These are phyloP conservation scores for Wickerhamomyces alni DNA, from an alignment of 805 yeast species.

Conservation along the genomic window DNA sequence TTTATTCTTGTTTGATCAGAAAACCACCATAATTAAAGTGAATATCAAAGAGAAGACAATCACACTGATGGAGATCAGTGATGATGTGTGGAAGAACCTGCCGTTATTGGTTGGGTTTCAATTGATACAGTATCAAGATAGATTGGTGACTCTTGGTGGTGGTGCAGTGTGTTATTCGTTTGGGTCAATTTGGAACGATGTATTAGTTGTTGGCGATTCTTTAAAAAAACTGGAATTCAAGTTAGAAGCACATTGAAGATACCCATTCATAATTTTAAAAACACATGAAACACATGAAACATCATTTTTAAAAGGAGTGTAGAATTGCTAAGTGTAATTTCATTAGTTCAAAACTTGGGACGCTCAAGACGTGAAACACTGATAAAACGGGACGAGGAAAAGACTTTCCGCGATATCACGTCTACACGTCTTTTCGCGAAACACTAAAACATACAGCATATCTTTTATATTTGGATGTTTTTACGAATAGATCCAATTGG, in stretches of 20 bases:
- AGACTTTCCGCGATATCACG: no score
- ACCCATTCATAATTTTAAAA: neutral
- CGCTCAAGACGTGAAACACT: no score
- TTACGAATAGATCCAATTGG: no score
- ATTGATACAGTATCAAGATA: conserved; percentile 22
- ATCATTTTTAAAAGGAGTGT: no score
- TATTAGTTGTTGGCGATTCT: conserved; percentile 7
- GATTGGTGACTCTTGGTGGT: conserved; percentile 42
- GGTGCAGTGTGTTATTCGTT: conserved; percentile 83
- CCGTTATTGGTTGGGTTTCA: conserved; percentile 54
- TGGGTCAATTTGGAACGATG: conserved; percentile 50
- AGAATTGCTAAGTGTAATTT: no score
- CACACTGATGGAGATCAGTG: conserved; percentile 25
- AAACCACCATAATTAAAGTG: conserved; percentile 32
- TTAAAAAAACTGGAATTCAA: neutral
- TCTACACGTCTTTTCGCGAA: no score
- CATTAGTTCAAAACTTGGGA: no score
- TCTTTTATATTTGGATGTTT: no score
- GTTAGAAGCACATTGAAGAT: no score
- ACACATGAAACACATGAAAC: no score
- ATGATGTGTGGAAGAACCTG: conserved; percentile 31
- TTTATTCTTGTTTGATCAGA: conserved; percentile 25
- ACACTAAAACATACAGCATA: no score
- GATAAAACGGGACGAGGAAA: no score
- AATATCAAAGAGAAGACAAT: conserved; percentile 19